Conservation (phyloP, 2,329 filamentous ascomycete genomes). For the Xylariaceae sp. region DNA sequence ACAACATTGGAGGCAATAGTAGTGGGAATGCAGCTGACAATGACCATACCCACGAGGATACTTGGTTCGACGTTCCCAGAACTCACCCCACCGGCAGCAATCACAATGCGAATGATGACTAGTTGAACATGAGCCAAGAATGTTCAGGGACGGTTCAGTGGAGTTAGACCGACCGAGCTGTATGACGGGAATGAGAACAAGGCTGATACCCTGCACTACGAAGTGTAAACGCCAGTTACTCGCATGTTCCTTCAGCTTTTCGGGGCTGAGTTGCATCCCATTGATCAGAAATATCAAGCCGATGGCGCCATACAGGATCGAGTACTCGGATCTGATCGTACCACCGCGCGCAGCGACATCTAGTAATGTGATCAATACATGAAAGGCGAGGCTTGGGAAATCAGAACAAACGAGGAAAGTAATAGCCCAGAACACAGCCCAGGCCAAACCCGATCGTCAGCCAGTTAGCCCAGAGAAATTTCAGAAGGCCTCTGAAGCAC, state of each 20-base stretch:
- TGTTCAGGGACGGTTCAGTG: constrained; percentile 2
- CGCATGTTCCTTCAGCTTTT: constrained; percentile 56
- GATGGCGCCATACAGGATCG: constrained; percentile 64
- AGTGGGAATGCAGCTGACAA: constrained; percentile 64
- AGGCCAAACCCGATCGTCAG: constrained; percentile 27
- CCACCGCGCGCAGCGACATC: constrained; percentile 46
- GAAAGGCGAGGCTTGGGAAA: neutral
- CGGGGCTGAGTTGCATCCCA: constrained; percentile 62
- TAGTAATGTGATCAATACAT: constrained; percentile 10
- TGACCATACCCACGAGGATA: constrained; percentile 63
- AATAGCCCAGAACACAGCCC: constrained; percentile 26
- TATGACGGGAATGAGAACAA: constrained; percentile 60
- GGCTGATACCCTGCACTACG: constrained; percentile 63
- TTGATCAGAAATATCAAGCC: constrained; percentile 68
- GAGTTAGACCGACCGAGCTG: constrained; percentile 45
- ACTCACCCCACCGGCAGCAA: constrained; percentile 42
- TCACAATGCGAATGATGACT: constrained; percentile 43
- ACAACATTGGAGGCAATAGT: constrained; percentile 71
- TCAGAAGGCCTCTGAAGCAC: constrained; percentile 10
- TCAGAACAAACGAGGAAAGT: constrained; percentile 39
- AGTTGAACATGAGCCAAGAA: constrained; percentile 10
- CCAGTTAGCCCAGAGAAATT: constrained; percentile 26
- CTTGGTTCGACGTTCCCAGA: constrained; percentile 58
- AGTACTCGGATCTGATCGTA: constrained; percentile 50
- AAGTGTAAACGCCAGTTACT: constrained; percentile 65